Percentiles rank a stretch among this genome's conserved stretches.
Conservation (phyloP, 2,329 filamentous ascomycete species). For the Reticulascus tulasneorum region DNA sequence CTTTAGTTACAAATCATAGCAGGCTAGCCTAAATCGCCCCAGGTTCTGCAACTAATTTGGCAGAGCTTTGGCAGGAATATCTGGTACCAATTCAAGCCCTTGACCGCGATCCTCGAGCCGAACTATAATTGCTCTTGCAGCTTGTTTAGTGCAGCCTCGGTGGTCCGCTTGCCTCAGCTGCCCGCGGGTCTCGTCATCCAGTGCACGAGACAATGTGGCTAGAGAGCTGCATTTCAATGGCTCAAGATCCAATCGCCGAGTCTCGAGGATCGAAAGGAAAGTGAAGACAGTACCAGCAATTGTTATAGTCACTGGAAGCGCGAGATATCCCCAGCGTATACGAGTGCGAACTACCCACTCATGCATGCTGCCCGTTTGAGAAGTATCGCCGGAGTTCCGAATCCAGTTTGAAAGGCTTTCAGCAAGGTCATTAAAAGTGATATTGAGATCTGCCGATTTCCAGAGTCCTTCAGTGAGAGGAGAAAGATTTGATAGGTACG, state of each 20-base stretch:
- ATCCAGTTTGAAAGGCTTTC: slow-evolving; percentile 1
- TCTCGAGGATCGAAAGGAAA: not conserved
- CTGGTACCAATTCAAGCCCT: too few species aligned
- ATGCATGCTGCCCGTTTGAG: not conserved
- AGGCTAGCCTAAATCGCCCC: too few species aligned
- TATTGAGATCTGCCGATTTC: not conserved
- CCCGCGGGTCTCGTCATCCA: not conserved
- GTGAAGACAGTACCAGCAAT: not conserved
- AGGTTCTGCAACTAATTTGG: too few species aligned
- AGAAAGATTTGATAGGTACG: too few species aligned
- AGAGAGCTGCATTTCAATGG: slow-evolving; percentile 2
- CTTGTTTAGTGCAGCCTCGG: too few species aligned
- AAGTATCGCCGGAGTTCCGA: not conserved
- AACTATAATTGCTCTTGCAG: too few species aligned
- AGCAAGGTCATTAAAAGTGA: not conserved
- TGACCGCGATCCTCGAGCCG: too few species aligned
- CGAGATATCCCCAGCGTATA: not conserved
- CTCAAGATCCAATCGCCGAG: not conserved
- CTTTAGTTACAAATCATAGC: too few species aligned
- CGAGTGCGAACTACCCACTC: not conserved
- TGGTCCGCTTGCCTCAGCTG: not conserved
- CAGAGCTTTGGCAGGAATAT: too few species aligned
- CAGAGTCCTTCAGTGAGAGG: not conserved
- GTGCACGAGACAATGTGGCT: not conserved
- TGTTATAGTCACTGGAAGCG: not conserved